Conservation (phyloP, 2,329 filamentous ascomycete genomes). For the Botrytis medusae region DNA sequence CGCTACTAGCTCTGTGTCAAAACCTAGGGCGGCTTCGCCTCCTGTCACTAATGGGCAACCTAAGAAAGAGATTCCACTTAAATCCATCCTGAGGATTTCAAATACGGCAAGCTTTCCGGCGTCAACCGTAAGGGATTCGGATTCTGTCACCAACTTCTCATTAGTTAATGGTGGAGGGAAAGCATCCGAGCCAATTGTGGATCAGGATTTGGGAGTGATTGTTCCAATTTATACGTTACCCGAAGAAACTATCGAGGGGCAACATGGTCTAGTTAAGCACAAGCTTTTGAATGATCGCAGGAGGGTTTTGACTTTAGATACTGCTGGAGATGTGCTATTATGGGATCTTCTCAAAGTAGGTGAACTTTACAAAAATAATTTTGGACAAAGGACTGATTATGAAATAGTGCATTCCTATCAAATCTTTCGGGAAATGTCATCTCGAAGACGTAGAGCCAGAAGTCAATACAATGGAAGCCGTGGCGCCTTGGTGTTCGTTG, state of each 20-base stretch:
- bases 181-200: conserved; percentile 55
- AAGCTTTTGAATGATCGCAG: conserved; percentile 87
- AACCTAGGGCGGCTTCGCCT: conserved; percentile 42
- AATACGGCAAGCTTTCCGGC: conserved; percentile 77
- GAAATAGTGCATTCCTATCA: conserved; percentile 75
- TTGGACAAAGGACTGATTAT: conserved; percentile 27
- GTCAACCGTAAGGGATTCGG: conserved; percentile 51
- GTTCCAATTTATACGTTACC: conserved; percentile 68
- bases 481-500: conserved; percentile 94
- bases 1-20: conserved; percentile 46
- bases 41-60: conserved; percentile 39
- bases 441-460: conserved; percentile 87
- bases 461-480: conserved; percentile 83
- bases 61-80: conserved; percentile 71
- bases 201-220: conserved; percentile 49
- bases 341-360: conserved; percentile 88
- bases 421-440: conserved; percentile 91
- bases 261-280: conserved; percentile 93
- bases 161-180: conserved; percentile 52
- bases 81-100: conserved; percentile 77
- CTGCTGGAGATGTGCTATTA: conserved; percentile 87
- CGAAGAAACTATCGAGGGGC: conserved; percentile 85
- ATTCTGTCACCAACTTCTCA: conserved; percentile 54
- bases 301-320: conserved; percentile 87
- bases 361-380: conserved; percentile 26